Conservation (phyloP, 2,329 filamentous ascomycete genomes). For the Calonectria montana region DNA sequence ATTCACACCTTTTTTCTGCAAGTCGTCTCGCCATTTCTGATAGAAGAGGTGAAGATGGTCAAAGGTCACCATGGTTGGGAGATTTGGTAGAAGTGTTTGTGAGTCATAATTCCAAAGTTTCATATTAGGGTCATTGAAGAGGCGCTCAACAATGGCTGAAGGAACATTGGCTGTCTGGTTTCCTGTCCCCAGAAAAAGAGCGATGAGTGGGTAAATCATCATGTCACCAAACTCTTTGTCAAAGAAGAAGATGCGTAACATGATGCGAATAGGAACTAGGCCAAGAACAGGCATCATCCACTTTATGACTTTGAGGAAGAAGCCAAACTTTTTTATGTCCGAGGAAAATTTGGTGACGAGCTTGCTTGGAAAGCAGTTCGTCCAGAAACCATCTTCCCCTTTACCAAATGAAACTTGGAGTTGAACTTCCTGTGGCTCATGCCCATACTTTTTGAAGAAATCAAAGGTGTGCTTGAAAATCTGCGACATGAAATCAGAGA, state of each 20-base stretch:
- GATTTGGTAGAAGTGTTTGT: conserved; percentile 65
- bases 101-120: conserved; percentile 70
- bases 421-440: conserved; percentile 67
- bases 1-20: conserved; percentile 65
- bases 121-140: conserved; percentile 70
- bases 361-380: conserved; percentile 71
- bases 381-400: conserved; percentile 70
- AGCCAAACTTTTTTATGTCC: conserved; percentile 49
- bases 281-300: conserved; percentile 71
- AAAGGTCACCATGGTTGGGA: conserved; percentile 75
- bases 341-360: conserved; percentile 65
- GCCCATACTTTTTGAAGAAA: conserved; percentile 69
- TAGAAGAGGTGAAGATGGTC: conserved; percentile 72
- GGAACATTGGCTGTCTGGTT: conserved; percentile 81
- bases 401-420: conserved; percentile 74
- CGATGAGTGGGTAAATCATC: conserved; percentile 78
- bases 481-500: conserved; percentile 40
- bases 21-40: conserved; percentile 65
- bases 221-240: conserved; percentile 76
- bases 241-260: conserved; percentile 77
- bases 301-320: conserved; percentile 56
- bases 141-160: conserved; percentile 71
- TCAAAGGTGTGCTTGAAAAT: conserved; percentile 77
- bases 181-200: conserved; percentile 79
- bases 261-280: conserved; percentile 70